Base-by-base conservation (phyloP, 805 yeast species). In the Ascoidea rubescens region DNA sequence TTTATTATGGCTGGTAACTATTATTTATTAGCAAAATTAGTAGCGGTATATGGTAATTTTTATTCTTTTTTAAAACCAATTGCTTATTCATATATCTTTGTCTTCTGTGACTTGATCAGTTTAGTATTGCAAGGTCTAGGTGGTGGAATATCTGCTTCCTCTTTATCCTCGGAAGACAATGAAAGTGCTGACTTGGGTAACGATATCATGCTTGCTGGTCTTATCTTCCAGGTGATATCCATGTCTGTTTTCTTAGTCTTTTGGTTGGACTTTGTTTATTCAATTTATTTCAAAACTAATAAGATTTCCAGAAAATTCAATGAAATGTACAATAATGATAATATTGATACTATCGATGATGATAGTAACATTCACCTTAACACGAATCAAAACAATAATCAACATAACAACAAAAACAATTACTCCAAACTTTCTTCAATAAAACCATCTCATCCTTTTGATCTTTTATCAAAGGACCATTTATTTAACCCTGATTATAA, bases 1-100 rank as follows among this genome's bases (percentile, higher is more conserved):
- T 84, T 87, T 63, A 70, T 84, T 48, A 83, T 85, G 86, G 96
- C 85, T 3, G 95, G 91, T 1, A 71, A 87, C 2, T 88, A 87
- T 66, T 82, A 74, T 57, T 70, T 80, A 52, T 66, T 88, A 56
- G 88, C 85, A 5, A 83, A 85, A 64, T 58, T 84, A 50, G 70
- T 80, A 49, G 79, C 80, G 52, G 64, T 86, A 1, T 80, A 78
- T 60, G 88, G 87, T 2, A 67, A 71, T 54, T 60, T 67, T n/a
- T 79, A 65, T 56, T 78, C 88, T 10, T 51, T 60, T 1, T 50
- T 75, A 46, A 57, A 57, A 16, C 68, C 70, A 31, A 64, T 61
- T 58, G 53, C 57, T 4, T 83, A 81, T 60, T 74, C 89, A 0
- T 73, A 77, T 51, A 67, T 84, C 7, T 88, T 87, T 59, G 75